Base-by-base conservation (phyloP, 108 stramenopile species). In the Fragilariopsis cylindrus region DNA sequence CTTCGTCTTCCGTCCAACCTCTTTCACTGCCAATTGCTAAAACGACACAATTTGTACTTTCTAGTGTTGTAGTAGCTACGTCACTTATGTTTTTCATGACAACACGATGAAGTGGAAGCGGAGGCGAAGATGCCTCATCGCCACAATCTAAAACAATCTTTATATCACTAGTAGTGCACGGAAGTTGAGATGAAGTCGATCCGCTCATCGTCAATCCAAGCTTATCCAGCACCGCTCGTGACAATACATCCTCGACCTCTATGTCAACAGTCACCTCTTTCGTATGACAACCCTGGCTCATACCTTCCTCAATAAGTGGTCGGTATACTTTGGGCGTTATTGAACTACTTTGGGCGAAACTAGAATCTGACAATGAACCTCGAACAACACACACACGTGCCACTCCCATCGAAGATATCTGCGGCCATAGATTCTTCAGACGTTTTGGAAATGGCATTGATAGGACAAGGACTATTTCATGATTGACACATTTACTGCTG, bases 71-170 rank as follows among this genome's bases (percentile, higher is more conserved):
- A 42, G 55, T 47, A 4, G 30, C 52, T 11, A 52, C 18, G 39
- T 18, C 15, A 55, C 7, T 15, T 68, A 13, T 21, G 13, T 63
- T 76, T 60, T 67, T 42, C 30, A 81, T 46, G 2, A 76, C 78
- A 42, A 82, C 40, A 21, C 39, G 60, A 43, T 30, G 73, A 66
- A 2, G 81, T 71, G 3, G 43, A 39, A 19, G 48, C 18, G 73
- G 71, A 2, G 81, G 75, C 3, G 43, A 39, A 19, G 48, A 60
- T 41, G 70, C 65, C 57, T 84, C 84, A 64, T 85, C 81, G 11
- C 81, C 84, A 55, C 84, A 85, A 80, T 85, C 84, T 63, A 85
- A 65, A 60, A 85, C 82, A 70, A 85, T 63, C 30, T 71, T 71
- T 13, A 81, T 64, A 71, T 60, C 77, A 57, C 49, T 42, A 4